Conservation (phyloP, 192 early-diverging fungal genomes). For the Mortierella hygrophila region DNA sequence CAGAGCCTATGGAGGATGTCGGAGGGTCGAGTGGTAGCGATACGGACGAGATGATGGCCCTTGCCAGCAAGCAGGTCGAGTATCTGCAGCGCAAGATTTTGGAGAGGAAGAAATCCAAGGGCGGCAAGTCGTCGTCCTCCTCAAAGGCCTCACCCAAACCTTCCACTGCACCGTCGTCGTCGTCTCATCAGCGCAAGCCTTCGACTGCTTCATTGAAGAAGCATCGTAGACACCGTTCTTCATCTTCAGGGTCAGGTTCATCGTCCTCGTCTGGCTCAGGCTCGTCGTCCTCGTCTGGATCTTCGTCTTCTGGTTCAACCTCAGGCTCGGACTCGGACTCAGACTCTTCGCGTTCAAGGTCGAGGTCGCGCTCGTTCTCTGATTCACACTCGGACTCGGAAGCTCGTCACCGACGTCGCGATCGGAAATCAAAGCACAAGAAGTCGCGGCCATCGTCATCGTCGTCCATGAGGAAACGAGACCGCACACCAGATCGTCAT, state of each 20-base stretch:
- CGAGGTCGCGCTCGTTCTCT: constrained; percentile 35
- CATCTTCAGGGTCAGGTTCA: constrained; percentile 17
- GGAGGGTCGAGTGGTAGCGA: constrained; percentile 40
- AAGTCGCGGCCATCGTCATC: constrained; percentile 7
- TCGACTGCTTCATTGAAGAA: constrained; percentile 25
- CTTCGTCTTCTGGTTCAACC: constrained; percentile 17
- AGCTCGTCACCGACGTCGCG: constrained; percentile 18
- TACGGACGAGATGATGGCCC: constrained; percentile 54
- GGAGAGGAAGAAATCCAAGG: constrained; percentile 46
- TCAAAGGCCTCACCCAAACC: constrained; percentile 15
- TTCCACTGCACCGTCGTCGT: not conserved
- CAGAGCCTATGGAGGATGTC: constrained; percentile 5
- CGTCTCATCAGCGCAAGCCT: constrained; percentile 5
- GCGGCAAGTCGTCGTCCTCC: constrained; percentile 24
- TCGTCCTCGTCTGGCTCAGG: constrained; percentile 29
- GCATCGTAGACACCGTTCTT: constrained; percentile 26
- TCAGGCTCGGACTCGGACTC: constrained; percentile 19
- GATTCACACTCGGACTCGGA: constrained; percentile 34
- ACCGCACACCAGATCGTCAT: constrained; percentile 20
- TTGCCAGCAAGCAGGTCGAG: constrained; percentile 52
- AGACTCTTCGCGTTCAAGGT: constrained; percentile 10
- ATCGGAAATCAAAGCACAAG: constrained; percentile 6
- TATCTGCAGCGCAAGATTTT: constrained; percentile 54
- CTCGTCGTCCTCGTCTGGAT: not conserved
- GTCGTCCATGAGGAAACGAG: constrained; percentile 32